Conservation (phyloP, 1,139 yeast species). For the Suhomyces wounanorum region DNA sequence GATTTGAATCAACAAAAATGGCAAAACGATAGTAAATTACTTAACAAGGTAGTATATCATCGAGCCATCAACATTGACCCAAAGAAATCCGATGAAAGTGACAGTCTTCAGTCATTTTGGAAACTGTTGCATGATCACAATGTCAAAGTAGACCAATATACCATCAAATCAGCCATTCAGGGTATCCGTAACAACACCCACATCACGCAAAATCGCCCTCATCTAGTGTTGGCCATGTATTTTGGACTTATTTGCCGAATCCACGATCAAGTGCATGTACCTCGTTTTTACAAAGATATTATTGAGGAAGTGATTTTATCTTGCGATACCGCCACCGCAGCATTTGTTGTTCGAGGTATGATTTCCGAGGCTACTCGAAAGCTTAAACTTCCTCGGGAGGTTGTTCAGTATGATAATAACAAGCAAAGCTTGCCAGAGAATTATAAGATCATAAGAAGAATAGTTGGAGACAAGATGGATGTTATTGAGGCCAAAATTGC, state of each 20-base stretch:
- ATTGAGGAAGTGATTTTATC: constrained; percentile 12
- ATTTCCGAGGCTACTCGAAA: constrained; percentile 25
- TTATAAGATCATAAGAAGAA: constrained; percentile 30
- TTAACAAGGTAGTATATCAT: constrained; percentile 34
- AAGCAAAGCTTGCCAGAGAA: constrained; percentile 26
- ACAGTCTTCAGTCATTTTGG: constrained; percentile 18
- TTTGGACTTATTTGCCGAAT: constrained; percentile 6
- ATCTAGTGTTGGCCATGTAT: constrained; percentile 22
- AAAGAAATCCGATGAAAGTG: not conserved
- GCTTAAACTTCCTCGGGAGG: constrained; percentile 29
- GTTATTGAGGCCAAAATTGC: constrained; percentile 10
- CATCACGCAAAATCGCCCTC: constrained; percentile 12
- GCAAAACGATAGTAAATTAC: constrained; percentile 32
- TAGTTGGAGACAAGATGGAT: constrained; percentile 20
- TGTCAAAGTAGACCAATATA: constrained; percentile 14
- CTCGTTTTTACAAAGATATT: constrained; percentile 11
- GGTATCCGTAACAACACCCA: constrained; percentile 17
- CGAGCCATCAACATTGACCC: constrained; percentile 15
- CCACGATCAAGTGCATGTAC: not conserved
- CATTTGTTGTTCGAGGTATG: constrained; percentile 26
- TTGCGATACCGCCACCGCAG: constrained; percentile 3
- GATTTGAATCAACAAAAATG: constrained; percentile 36
- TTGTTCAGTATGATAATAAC: constrained; percentile 12
- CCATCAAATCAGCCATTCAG: constrained; percentile 19
- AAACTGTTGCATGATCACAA: constrained; percentile 11